phyloP scores from a whole-genome alignment of 306 rosid species.

The Delonix regia region DNA sequence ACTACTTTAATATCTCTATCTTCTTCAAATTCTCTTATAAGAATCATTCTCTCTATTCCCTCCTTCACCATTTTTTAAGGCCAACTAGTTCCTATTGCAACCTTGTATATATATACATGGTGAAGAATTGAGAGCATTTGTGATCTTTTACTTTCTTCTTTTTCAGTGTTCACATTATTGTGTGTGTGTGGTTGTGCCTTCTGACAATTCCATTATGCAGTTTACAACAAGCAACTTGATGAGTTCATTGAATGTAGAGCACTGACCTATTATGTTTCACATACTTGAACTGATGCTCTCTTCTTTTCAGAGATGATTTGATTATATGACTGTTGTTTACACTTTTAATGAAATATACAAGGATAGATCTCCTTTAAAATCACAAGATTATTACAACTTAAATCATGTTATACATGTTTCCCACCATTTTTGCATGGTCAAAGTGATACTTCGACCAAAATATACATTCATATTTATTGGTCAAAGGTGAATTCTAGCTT shows the following conservation, averaged over 20 bases:
- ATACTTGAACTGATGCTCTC: too few relatives aligned
- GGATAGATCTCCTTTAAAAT: too few relatives aligned
- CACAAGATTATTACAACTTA: too few relatives aligned
- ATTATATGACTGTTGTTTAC: too few relatives aligned
- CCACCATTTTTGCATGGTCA: too few relatives aligned
- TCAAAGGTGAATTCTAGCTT: too few relatives aligned
- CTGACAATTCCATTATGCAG: neutral
- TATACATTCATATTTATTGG: too few relatives aligned
- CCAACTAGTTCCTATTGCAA: conserved; percentile 28
- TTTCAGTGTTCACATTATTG: neutral
- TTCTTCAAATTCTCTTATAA: conserved; percentile 68
- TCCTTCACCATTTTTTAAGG: conserved; percentile 49
- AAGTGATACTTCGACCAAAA: too few relatives aligned
- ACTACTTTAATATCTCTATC: conserved; percentile 65
- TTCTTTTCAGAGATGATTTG: too few relatives aligned
- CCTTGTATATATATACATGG: conserved; percentile 37
- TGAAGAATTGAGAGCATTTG: conserved; percentile 1
- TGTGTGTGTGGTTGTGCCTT: conserved; percentile 7
- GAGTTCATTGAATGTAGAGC: conserved; percentile 28
- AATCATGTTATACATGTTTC: too few relatives aligned
- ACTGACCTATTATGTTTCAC: neutral
- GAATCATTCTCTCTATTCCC: conserved; percentile 48
- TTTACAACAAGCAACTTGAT: conserved; percentile 29
- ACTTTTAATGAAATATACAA: too few relatives aligned
- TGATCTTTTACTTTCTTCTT: neutral